Percentiles rank a stretch among this genome's conserved stretches.
These are phyloP conservation scores for Podaxis carcinomalis DNA, from an alignment of 768 basidiomycete genomes.

Conservation along the genomic window DNA sequence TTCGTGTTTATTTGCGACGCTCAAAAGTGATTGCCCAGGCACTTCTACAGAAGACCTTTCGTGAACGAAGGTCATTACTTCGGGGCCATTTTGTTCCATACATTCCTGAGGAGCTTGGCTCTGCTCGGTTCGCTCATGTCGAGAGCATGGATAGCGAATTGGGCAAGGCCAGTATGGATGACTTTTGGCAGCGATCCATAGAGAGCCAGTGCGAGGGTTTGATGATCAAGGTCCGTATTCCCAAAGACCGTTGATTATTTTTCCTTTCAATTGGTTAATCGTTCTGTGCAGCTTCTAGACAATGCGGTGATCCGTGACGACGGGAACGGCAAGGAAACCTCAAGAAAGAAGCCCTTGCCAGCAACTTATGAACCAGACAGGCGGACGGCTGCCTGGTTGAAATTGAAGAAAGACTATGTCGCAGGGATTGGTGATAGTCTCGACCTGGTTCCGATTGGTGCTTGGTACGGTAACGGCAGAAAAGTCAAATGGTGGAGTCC, in stretches of 20 bases:
- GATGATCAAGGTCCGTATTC: constrained; percentile 74
- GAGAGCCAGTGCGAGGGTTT: constrained; percentile 85
- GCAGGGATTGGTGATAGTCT: constrained; percentile 72
- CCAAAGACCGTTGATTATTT: not conserved
- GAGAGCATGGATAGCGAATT: constrained; percentile 62
- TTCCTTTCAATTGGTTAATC: not conserved
- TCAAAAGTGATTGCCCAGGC: constrained; percentile 35
- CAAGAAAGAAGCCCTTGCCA: constrained; percentile 61
- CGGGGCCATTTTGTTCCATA: constrained; percentile 57
- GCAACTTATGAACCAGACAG: constrained; percentile 92
- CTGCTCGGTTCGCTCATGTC: constrained; percentile 71
- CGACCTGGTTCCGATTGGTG: constrained; percentile 70
- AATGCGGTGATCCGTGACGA: constrained; percentile 29
- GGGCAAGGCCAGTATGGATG: constrained; percentile 59
- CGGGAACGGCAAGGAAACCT: constrained; percentile 27
- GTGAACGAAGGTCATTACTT: constrained; percentile 63
- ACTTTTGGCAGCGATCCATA: constrained; percentile 73
- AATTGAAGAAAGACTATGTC: constrained; percentile 92
- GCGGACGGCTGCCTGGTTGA: constrained; percentile 83
- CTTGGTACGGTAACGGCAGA: constrained; percentile 87
- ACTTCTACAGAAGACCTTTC: constrained; percentile 65
- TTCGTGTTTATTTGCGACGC: not conserved
- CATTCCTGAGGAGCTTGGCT: constrained; percentile 33
- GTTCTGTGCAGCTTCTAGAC: constrained; percentile 55
- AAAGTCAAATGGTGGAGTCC: constrained; percentile 94